phyloP scores from a whole-genome alignment of 1,139 yeast genomes.

The Debaryomyces nepalensis region DNA sequence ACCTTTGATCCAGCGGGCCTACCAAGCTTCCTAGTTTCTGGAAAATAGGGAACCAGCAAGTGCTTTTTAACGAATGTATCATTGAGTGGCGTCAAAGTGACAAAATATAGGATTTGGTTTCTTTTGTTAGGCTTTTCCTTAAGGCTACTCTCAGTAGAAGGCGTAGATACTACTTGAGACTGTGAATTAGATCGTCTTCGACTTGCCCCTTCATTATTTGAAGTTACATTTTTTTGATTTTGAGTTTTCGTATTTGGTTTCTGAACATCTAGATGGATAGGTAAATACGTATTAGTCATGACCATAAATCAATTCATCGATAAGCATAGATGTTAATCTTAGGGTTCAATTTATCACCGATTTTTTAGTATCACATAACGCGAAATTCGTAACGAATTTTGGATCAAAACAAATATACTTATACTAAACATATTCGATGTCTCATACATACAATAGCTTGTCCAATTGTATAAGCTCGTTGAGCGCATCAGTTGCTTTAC shows the following conservation, averaged over 20 bases:
- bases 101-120: conserved; percentile 50
- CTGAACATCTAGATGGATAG: conserved; percentile 24
- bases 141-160: conserved; percentile 16
- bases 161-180: conserved; percentile 32
- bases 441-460: conserved; percentile 22
- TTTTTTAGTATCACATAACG: conserved; percentile 6
- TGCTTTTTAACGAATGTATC: conserved; percentile 83
- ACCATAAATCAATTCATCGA: conserved; percentile 4
- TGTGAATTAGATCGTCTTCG: conserved; percentile 47
- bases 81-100: conserved; percentile 75
- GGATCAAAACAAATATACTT: conserved; percentile 8
- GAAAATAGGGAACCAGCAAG: conserved; percentile 76
- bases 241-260: conserved; percentile 11
- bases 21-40: conserved; percentile 86
- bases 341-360: not conserved
- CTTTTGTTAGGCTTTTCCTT: conserved; percentile 31
- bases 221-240: not conserved
- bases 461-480: conserved; percentile 36
- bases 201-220: conserved; percentile 16
- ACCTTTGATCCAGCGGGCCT: conserved; percentile 80
- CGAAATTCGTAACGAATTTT: conserved; percentile 1
- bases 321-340: too few species aligned
- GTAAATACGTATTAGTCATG: conserved; percentile 25
- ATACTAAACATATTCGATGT: conserved; percentile 11
- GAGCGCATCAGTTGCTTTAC: conserved; percentile 35